These are phyloP conservation scores for Penstemon newberryi DNA, from an alignment of 257 asterid species.

Conservation along the genomic window DNA sequence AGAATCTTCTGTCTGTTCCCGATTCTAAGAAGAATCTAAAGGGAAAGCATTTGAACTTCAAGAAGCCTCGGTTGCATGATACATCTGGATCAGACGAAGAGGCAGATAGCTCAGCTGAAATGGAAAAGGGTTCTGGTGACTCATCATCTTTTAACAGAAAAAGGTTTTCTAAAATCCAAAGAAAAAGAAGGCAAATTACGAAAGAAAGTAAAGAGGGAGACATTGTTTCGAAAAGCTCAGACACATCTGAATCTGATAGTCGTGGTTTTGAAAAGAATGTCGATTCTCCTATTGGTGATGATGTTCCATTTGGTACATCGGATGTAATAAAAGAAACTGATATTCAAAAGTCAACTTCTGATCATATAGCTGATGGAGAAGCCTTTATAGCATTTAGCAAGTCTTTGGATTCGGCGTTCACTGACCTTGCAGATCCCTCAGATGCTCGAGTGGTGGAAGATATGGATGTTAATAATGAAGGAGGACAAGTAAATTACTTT, in stretches of 20 bases:
- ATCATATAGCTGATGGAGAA: slow-evolving; percentile 32
- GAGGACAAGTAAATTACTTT: slow-evolving; percentile 53
- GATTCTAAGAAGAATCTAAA: slow-evolving; percentile 38
- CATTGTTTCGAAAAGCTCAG: slow-evolving; percentile 31
- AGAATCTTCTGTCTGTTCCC: slow-evolving; percentile 39
- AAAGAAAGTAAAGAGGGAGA: slow-evolving; percentile 35
- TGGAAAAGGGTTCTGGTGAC: slow-evolving; percentile 30
- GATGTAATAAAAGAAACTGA: slow-evolving; percentile 37
- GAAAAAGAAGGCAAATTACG: slow-evolving; percentile 35
- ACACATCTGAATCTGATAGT: slow-evolving; percentile 35
- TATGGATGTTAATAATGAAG: slow-evolving; percentile 38
- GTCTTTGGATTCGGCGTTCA: slow-evolving; percentile 42
- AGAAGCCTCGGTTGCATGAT: slow-evolving; percentile 38
- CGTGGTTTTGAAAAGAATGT: slow-evolving; percentile 28
- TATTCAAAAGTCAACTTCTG: slow-evolving; percentile 38
- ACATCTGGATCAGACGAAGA: slow-evolving; percentile 46
- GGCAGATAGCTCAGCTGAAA: slow-evolving; percentile 25
- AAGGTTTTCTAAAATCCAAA: slow-evolving; percentile 35
- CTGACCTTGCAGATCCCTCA: slow-evolving; percentile 38
- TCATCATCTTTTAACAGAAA: slow-evolving; percentile 31
- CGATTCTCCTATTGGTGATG: slow-evolving; percentile 30
- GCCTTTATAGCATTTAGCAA: slow-evolving; percentile 43
- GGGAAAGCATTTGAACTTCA: slow-evolving; percentile 35
- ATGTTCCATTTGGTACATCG: slow-evolving; percentile 33
- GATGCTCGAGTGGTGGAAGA: slow-evolving; percentile 36